These are phyloP conservation scores for Ceratocystis albifundus DNA, from an alignment of 2,329 filamentous ascomycete species.

Conservation along the genomic window DNA sequence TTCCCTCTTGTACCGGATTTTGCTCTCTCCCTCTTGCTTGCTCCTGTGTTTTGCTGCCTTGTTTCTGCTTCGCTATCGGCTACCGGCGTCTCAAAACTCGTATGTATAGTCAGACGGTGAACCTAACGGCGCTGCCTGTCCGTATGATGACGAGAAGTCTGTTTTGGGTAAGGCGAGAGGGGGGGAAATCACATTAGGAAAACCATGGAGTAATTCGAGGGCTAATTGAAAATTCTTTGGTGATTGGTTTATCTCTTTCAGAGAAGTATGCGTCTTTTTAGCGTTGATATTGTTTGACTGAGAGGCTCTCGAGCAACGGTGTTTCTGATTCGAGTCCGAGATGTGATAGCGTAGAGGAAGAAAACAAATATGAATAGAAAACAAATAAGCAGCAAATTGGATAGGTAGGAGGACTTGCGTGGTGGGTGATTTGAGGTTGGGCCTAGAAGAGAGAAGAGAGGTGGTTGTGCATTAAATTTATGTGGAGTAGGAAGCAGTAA, in stretches of 20 bases:
- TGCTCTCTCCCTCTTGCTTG: slow-evolving; percentile 24
- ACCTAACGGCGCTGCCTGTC: not conserved
- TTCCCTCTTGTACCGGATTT: slow-evolving; percentile 19
- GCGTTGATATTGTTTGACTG: not conserved
- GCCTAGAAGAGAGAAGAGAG: not conserved
- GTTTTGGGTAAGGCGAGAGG: not conserved
- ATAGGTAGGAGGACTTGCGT: not conserved
- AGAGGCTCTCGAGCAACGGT: not conserved
- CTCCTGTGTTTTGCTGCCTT: not conserved
- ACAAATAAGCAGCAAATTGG: not conserved
- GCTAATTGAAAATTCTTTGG: not conserved
- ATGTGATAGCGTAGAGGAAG: not conserved
- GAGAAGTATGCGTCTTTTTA: not conserved
- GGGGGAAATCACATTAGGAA: not conserved
- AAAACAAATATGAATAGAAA: not conserved
- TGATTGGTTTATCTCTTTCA: not conserved
- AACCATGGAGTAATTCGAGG: too few relatives aligned
- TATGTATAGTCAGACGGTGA: not conserved
- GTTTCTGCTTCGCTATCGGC: not conserved
- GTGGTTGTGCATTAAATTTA: slow-evolving; percentile 4
- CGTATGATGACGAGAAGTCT: not conserved
- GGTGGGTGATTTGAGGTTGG: not conserved
- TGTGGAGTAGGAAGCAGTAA: slow-evolving; percentile 10
- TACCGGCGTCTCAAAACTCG: not conserved
- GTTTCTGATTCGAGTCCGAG: not conserved